phyloP scores from a whole-genome alignment of 2,329 filamentous ascomycete species.

The Ceratocystiopsis sp. region DNA sequence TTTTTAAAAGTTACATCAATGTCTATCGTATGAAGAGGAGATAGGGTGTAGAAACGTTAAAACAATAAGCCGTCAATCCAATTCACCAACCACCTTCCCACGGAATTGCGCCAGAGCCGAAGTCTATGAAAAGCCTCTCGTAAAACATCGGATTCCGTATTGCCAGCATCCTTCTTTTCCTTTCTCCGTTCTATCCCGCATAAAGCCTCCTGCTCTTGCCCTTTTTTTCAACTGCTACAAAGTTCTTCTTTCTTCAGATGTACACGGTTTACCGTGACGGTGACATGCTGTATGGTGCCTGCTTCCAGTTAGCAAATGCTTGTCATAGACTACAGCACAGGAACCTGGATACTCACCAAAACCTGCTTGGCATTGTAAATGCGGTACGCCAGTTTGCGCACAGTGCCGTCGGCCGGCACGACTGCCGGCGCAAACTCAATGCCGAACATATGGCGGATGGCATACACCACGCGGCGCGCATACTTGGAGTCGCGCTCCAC shows the following conservation, averaged over 20 bases:
- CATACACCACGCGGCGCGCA: constrained; percentile 78
- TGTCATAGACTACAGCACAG: background rate
- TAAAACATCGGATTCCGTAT: too few relatives aligned
- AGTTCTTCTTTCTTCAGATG: background rate
- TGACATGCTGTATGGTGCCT: constrained; percentile 61
- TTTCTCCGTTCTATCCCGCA: too few relatives aligned
- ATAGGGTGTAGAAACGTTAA: too few relatives aligned
- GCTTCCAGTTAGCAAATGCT: background rate
- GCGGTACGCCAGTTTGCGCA: constrained; percentile 81
- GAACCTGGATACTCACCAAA: constrained; percentile 41
- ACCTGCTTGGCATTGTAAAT: constrained; percentile 94
- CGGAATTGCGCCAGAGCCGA: too few relatives aligned
- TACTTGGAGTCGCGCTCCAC: constrained; percentile 83
- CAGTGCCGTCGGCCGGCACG: constrained; percentile 79
- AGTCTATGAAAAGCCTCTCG: too few relatives aligned
- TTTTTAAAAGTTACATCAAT: too few relatives aligned
- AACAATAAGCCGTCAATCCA: too few relatives aligned
- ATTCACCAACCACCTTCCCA: too few relatives aligned
- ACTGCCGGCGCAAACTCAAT: constrained; percentile 90
- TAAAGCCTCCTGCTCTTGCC: too few relatives aligned
- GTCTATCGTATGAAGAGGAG: too few relatives aligned
- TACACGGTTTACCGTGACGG: constrained; percentile 21
- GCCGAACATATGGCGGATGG: constrained; percentile 90
- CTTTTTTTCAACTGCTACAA: too few relatives aligned
- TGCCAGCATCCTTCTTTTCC: too few relatives aligned